These are phyloP conservation scores for Jaminaea rosea DNA, from an alignment of 1,284 basidiomycete species.

Conservation along the genomic window DNA sequence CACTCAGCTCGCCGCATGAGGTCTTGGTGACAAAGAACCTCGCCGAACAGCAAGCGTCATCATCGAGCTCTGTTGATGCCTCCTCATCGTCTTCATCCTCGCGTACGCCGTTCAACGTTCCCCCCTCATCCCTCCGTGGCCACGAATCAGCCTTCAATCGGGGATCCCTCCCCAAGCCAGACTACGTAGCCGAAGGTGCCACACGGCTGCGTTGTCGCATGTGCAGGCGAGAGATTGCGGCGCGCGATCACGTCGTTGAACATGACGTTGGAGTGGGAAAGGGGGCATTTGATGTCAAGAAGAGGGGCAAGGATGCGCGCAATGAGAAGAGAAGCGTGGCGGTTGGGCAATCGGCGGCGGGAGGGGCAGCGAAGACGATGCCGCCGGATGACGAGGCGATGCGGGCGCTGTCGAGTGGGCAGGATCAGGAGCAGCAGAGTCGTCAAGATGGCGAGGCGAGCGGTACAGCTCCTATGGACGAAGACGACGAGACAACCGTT, in stretches of 20 bases:
- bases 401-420: no score
- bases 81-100: no score
- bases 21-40: slow-evolving; percentile 24
- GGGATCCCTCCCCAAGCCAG: slow-evolving; percentile 14
- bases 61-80: no score
- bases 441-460: no score
- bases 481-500: not conserved
- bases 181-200: slow-evolving; percentile 6
- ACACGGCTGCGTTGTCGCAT: slow-evolving; percentile 34
- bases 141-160: slow-evolving; percentile 18
- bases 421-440: no score
- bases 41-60: slow-evolving; percentile 23
- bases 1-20: slow-evolving; percentile 8
- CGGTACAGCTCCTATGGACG: not conserved
- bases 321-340: not conserved
- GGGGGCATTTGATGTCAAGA: slow-evolving; percentile 32
- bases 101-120: no score
- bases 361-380: no score
- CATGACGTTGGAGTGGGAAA: slow-evolving; percentile 40
- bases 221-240: slow-evolving; percentile 38
- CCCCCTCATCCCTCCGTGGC: no score
- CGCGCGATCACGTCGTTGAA: slow-evolving; percentile 34
- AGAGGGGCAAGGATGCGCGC: slow-evolving; percentile 8
- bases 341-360: not conserved
- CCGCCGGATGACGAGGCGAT: no score